Percentiles rank a stretch among this genome's conserved stretches.
These are phyloP conservation scores for Macrolepiota fuliginosa DNA, from an alignment of 768 basidiomycete genomes.

Conservation along the genomic window DNA sequence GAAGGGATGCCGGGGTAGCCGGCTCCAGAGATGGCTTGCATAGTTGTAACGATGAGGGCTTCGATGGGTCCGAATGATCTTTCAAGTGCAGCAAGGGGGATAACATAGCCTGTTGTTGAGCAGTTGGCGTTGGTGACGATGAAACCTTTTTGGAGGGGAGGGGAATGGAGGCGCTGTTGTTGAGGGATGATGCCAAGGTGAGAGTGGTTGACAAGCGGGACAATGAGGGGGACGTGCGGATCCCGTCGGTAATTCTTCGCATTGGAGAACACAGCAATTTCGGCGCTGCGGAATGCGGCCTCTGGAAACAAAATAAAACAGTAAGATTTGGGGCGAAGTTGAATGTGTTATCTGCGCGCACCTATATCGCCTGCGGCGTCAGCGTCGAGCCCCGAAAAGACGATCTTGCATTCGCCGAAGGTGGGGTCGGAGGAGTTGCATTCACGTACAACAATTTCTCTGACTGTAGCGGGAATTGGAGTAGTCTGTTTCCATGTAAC, in stretches of 20 bases:
- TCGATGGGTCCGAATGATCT: slow-evolving; percentile 93
- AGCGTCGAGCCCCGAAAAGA: slow-evolving; percentile 96
- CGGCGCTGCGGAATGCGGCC: slow-evolving; percentile 78
- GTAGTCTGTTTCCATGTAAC: slow-evolving; percentile 86
- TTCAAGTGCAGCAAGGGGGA: slow-evolving; percentile 90
- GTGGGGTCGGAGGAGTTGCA: slow-evolving; percentile 65
- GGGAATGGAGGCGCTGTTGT: slow-evolving; percentile 69
- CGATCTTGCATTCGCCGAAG: slow-evolving; percentile 77
- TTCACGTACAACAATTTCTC: slow-evolving; percentile 63
- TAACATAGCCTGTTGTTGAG: slow-evolving; percentile 89
- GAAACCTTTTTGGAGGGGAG: slow-evolving; percentile 78
- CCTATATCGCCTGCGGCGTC: slow-evolving; percentile 96
- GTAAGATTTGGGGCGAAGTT: neutral
- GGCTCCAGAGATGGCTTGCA: slow-evolving; percentile 96
- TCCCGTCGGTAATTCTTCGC: slow-evolving; percentile 96
- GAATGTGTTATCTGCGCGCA: slow-evolving; percentile 24
- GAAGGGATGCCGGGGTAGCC: slow-evolving; percentile 95
- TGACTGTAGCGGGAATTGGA: slow-evolving; percentile 66
- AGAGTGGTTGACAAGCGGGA: slow-evolving; percentile 89
- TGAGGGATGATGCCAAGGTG: slow-evolving; percentile 85
- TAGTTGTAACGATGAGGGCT: slow-evolving; percentile 85
- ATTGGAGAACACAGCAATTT: slow-evolving; percentile 93
- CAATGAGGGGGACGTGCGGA: slow-evolving; percentile 90
- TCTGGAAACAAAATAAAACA: slow-evolving; percentile 54
- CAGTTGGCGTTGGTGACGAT: slow-evolving; percentile 99